A percentile compares a stretch with the other conserved stretches of the same genome.
Conservation (phyloP, 805 yeast species). For the Teunomyces gatunensis region DNA sequence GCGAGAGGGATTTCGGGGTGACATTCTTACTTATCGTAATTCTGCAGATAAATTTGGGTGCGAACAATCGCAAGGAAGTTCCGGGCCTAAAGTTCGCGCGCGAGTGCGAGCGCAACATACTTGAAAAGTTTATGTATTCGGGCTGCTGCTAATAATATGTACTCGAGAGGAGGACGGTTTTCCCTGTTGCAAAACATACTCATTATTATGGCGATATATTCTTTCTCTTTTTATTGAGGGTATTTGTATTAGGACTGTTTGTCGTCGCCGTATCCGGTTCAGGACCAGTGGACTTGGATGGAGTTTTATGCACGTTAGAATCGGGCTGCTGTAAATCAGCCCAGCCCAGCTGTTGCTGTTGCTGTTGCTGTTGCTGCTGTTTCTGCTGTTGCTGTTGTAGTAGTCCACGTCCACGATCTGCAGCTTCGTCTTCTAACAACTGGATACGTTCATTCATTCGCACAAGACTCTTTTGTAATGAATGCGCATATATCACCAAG, state of each 20-base stretch:
- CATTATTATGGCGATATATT: not conserved
- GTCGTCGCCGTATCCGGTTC: too few relatives aligned
- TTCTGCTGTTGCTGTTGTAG: not conserved
- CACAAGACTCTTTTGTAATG: conserved; percentile 26
- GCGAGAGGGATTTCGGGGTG: conserved; percentile 2
- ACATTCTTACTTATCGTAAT: not conserved
- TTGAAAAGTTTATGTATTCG: too few relatives aligned
- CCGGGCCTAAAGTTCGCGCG: too few relatives aligned
- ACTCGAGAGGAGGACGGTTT: too few relatives aligned
- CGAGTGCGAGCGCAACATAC: too few relatives aligned
- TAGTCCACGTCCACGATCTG: conserved; percentile 5
- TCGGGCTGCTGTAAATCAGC: too few relatives aligned
- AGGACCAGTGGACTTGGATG: too few relatives aligned
- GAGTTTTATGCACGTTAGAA: too few relatives aligned
- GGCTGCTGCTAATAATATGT: too few relatives aligned
- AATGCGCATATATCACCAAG: conserved; percentile 31
- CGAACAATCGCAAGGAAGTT: not conserved
- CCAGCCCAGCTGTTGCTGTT: too few relatives aligned
- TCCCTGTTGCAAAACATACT: not conserved
- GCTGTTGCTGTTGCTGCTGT: not conserved
- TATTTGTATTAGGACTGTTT: too few relatives aligned
- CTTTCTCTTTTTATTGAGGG: not conserved
- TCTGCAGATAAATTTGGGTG: conserved; percentile 2
- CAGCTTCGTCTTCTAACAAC: conserved; percentile 25
- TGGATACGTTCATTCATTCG: conserved; percentile 26